phyloP scores from a whole-genome alignment of 2,329 filamentous ascomycete genomes.

The Dothiorella sarmentorum region DNA sequence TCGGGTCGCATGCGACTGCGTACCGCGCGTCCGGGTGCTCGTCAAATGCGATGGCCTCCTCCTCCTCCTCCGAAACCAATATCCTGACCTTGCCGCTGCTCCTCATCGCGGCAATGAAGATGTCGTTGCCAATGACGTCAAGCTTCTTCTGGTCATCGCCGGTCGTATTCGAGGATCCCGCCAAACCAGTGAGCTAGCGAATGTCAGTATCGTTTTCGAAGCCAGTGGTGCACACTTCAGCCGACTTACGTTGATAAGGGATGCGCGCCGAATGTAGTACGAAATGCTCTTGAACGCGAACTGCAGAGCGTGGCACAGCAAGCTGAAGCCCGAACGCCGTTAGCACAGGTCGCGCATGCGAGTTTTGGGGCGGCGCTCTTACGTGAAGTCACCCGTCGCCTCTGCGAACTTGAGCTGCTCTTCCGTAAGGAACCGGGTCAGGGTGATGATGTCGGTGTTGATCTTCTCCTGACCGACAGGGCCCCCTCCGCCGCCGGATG shows the following conservation, averaged over 20 bases:
- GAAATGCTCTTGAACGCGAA: slow-evolving; percentile 99
- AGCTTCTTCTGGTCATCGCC: slow-evolving; percentile 99
- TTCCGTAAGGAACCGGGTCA: slow-evolving; percentile 93
- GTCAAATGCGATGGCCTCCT: slow-evolving; percentile 83
- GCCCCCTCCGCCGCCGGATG: slow-evolving; percentile 46
- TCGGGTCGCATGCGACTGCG: slow-evolving; percentile 94
- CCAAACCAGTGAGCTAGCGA: slow-evolving; percentile 73
- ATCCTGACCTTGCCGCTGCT: slow-evolving; percentile 87
- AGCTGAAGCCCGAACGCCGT: slow-evolving; percentile 48
- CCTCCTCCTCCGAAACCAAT: slow-evolving; percentile 97
- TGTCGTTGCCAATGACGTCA: slow-evolving; percentile 96
- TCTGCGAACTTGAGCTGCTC: slow-evolving; percentile 91
- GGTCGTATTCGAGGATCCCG: slow-evolving; percentile 89
- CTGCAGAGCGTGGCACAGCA: slow-evolving; percentile 95
- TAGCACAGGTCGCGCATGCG: not conserved
- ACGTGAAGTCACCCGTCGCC: slow-evolving; percentile 98
- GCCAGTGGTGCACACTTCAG: too few relatives aligned
- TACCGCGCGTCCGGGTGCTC: slow-evolving; percentile 74
- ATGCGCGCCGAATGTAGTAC: slow-evolving; percentile 96
- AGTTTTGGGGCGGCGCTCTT: slow-evolving; percentile 36
- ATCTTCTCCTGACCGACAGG: slow-evolving; percentile 68
- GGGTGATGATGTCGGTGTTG: slow-evolving; percentile 93
- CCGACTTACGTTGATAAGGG: slow-evolving; percentile 69
- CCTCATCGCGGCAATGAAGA: slow-evolving; percentile 94
- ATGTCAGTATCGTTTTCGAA: not conserved